phyloP scores from a whole-genome alignment of 257 asterid species.

The Leonotis leonurus region DNA sequence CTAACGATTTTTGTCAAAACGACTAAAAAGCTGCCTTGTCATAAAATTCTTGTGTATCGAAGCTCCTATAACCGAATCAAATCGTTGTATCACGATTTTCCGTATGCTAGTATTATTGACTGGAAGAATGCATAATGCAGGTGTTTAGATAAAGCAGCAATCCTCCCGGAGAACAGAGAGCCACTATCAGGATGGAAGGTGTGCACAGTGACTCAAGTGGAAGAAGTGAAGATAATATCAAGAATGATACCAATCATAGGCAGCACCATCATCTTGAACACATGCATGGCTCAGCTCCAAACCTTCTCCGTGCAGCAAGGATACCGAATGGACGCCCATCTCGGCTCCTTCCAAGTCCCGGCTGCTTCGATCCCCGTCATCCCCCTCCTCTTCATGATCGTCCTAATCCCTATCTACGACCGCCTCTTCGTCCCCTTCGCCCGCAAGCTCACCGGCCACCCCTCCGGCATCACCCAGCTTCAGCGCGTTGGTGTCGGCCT shows the following conservation, averaged over 20 bases:
- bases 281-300: slow-evolving; percentile 73
- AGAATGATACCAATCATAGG: slow-evolving; percentile 66
- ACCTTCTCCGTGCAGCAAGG: slow-evolving; percentile 69
- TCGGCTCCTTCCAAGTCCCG: slow-evolving; percentile 52
- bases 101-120: too few species aligned
- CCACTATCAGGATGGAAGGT: slow-evolving; percentile 49
- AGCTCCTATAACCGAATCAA: too few species aligned
- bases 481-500: slow-evolving; percentile 71
- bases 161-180: slow-evolving; percentile 24
- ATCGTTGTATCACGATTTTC: too few species aligned
- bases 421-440: slow-evolving; percentile 48
- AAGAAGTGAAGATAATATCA: slow-evolving; percentile 51
- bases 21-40: too few species aligned
- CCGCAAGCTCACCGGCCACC: slow-evolving; percentile 44
- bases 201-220: slow-evolving; percentile 65
- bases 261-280: slow-evolving; percentile 62
- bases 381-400: slow-evolving; percentile 47
- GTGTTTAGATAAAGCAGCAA: slow-evolving; percentile 66
- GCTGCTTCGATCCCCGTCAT: slow-evolving; percentile 58
- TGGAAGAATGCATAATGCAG: too few species aligned
- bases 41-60: too few species aligned
- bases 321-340: slow-evolving; percentile 43
- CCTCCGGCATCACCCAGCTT: slow-evolving; percentile 57
- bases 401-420: slow-evolving; percentile 56
- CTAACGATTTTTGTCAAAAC: too few species aligned